Evolutionary conservation across 257 asterid genomes (phyloP), one percentile per base, ranked within the genome.

Genomic region (Capsicum rhomboideum): DNA sequence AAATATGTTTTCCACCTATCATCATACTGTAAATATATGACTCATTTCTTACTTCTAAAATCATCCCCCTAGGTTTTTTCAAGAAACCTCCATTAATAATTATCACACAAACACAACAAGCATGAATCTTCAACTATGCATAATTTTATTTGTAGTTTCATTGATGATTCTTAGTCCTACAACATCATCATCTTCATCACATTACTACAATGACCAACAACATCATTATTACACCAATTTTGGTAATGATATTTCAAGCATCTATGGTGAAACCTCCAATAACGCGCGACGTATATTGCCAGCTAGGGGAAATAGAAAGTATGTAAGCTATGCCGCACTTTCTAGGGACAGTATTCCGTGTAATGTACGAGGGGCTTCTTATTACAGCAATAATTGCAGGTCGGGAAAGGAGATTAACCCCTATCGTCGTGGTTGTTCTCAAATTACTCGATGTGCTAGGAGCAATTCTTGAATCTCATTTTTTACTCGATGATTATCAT

Each of bases 401-500:
- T 37, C 64, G 26, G 88, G 85, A 79, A 78, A 87, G 86, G 13
- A 2, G n/a, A 89, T 89, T n/a, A 89, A 91, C 26, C 95, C 92
- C 2, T 92, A 89, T 83, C 53, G 9, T 67, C 92, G 94, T 14
- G 89, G 90, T 11, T 91, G 96, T 92, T 87, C 92, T 52, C 85
- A 86, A 83, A 90, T 85, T 17, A 89, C 93, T 18, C 82, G 16
- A 14, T 92, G 94, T 84, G 87, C 90, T 1, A 86, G 95, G 55
- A 68, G 13, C n/a, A 58, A 34, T 40, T 40, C 59, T 40, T n/a
- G 28, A 52, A 18, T 10, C 28, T 37, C 82, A 28, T 4, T 0
- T 40, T 14, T 28, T 52, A 21, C n/a, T 63, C 40, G 6, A 34
- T 17, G 7, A 8, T 34, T 2, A 31, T 16, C 23, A 16, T 31